Evolutionary conservation across 352 stramenopile genomes (phyloP), one percentile per base, ranked within the genome.

Genomic region (Blastocystis hominis): DNA sequence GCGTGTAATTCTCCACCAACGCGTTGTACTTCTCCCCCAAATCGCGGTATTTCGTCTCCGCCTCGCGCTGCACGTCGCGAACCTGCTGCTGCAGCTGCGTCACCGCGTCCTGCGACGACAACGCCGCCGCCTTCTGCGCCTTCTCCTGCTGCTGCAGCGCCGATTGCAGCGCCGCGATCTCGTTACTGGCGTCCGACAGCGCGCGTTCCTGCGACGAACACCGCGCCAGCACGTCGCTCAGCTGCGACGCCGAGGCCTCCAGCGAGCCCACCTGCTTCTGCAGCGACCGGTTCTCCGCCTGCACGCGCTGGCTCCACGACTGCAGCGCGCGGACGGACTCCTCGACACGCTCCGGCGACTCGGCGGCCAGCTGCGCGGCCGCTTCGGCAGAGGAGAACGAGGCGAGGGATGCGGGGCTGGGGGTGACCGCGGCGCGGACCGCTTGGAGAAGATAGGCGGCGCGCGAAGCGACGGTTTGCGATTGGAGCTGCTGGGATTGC

Each of bases 1-100:
- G 20, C 53, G 54, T 59, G 4, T 24, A 63, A 42, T 64, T 42
- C 44, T 66, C 70, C 47, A 80, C 54, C 38, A 80, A 15, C 4
- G 30, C 10, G 20, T 80, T 80, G 53, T 80, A 80, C 36, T 66
- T 6, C 44, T 80, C 70, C 3, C 47, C 46, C 40, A 80, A 24
- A 20, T 80, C 30, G 34, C 47, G 70, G 17, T 42, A 42, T 20
- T 64, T 63, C 24, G 36, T 56, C 40, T 61, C 15, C n/a, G 70
- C 53, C 38, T 80, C 70, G 2, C 3, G 13, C 44, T 80, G 70
- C 30, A 56, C n/a, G 30, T 6, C 24, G 10, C 3, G 5, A 6
- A 80, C 24, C 24, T 80, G 70, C 3, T 42, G 9, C n/a, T 80
- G 70, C 0, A 80, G n/a, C 47, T 80, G 38, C 10, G 9, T 34